Base-by-base conservation (phyloP, 1,139 yeast species). In the Yamadazyma kanchanaburiensis region DNA sequence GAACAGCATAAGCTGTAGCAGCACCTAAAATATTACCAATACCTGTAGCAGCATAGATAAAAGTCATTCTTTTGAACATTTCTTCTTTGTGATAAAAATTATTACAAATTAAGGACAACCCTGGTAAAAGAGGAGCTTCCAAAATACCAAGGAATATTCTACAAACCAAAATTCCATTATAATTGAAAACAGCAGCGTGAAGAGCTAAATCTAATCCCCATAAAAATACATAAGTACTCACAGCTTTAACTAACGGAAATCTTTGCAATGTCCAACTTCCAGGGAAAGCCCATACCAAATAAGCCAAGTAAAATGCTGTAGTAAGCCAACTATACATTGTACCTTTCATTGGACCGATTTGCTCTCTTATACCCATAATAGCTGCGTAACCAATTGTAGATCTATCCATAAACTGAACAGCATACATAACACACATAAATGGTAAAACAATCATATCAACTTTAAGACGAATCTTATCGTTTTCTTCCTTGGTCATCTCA, bases 301-400 rank as follows among this genome's bases (percentile, higher is more conserved):
- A 71, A 8, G 75, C 76, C 35, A 70, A 57, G 40, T 70, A 70
- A 48, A 80, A 77, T 18, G 75, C 64, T 1, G 85, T 76, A n/a
- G 77, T 72, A 32, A 74, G 52, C 72, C 83, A 76, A 20, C 56
- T 42, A 33, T 53, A 54, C 31, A 48, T 39, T 27, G 51, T 46
- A 15, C 54, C 54, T 4, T 31, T 37, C 26, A 54, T 36, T 5
- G 38, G 42, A 12, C 30, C 29, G 28, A 53, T 34, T 28, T 54
- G 59, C 11, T 43, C 49, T 29, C 40, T 40, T 12, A 54, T 31
- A 5, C 52, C 44, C 36, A 48, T 51, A 5, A 52, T 51, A 11
- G 55, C 37, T 10, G 53, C 54, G 36, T 53, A 67, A 40, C 69
- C 67, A 27, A 70, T 45, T 26, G 73, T 49, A 26, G 70, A 59